Percentiles rank a stretch among this genome's conserved stretches.
phyloP scores from a whole-genome alignment of 2,329 filamentous ascomycete species.

The Cytospora chrysosperma region DNA sequence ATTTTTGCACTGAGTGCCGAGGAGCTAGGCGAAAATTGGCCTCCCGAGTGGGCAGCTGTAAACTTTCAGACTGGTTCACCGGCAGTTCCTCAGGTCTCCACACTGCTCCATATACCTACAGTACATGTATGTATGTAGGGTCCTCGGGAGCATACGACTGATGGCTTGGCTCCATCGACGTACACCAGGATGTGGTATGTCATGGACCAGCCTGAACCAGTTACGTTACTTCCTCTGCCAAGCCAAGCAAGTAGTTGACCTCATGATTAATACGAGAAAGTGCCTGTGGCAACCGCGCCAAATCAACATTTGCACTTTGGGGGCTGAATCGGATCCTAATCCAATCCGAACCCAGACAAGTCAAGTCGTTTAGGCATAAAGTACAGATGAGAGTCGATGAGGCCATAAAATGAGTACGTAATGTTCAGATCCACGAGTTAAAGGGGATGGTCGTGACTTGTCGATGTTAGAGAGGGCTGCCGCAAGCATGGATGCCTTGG shows the following conservation, averaged over 20 bases:
- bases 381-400: background rate
- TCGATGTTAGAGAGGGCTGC: background rate
- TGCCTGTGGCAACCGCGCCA: background rate
- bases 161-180: background rate
- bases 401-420: background rate
- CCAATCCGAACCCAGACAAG: too few relatives aligned
- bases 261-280: background rate
- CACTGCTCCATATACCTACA: background rate
- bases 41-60: background rate
- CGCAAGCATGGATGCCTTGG: too few relatives aligned
- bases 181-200: background rate
- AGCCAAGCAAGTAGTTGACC: too few relatives aligned
- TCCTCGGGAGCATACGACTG: background rate
- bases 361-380: too few relatives aligned
- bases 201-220: background rate
- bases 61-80: background rate
- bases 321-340: background rate
- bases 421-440: background rate
- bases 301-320: background rate
- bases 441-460: background rate
- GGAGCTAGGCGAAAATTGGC: background rate
- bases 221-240: background rate
- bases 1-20: background rate
- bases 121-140: background rate
- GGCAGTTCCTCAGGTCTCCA: background rate